These are phyloP conservation scores for Aphanomyces euteiches DNA, from an alignment of 352 stramenopile species.

Conservation along the genomic window DNA sequence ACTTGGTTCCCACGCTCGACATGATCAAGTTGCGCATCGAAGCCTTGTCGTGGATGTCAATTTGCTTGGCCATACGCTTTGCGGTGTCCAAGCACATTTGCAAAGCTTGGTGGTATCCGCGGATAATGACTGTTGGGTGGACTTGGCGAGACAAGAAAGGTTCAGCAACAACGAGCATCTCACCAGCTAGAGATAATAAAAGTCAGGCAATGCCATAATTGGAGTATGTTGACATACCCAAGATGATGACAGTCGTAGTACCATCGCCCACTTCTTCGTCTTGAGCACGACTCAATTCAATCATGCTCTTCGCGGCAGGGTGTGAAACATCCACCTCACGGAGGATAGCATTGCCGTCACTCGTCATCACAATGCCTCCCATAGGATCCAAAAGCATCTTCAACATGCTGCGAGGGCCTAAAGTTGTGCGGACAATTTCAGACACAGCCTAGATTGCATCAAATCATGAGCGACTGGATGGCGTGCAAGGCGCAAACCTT, in stretches of 20 bases:
- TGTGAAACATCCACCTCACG: slow-evolving; percentile 97
- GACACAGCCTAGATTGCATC: slow-evolving; percentile 73
- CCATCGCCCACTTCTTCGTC: slow-evolving; percentile 99
- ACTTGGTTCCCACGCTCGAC: slow-evolving; percentile 98
- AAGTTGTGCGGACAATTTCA: slow-evolving; percentile 98
- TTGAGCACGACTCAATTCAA: slow-evolving; percentile 98
- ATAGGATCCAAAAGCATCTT: slow-evolving; percentile 99
- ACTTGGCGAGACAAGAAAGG: slow-evolving; percentile 95
- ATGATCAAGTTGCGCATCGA: slow-evolving; percentile 95
- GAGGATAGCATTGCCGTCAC: slow-evolving; percentile 99
- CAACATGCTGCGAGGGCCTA: slow-evolving; percentile 97
- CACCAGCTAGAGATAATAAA: slow-evolving; percentile 67
- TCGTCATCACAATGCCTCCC: slow-evolving; percentile 99
- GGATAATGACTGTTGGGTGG: slow-evolving; percentile 98
- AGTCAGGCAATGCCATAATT: not conserved
- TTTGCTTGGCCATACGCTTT: slow-evolving; percentile 88
- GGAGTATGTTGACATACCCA: slow-evolving; percentile 51
- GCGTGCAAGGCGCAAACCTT: slow-evolving; percentile 44
- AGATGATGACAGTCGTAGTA: slow-evolving; percentile 99
- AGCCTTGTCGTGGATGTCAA: slow-evolving; percentile 94
- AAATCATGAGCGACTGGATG: slow-evolving; percentile 8
- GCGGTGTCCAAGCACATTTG: slow-evolving; percentile 89
- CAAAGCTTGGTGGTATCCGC: slow-evolving; percentile 89
- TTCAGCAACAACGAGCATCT: slow-evolving; percentile 96
- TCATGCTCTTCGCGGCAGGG: slow-evolving; percentile 99